Percentiles rank a stretch among this genome's conserved stretches.
phyloP scores from a whole-genome alignment of 2,329 filamentous ascomycete genomes.

The Hymenoscyphus fructigenus region DNA sequence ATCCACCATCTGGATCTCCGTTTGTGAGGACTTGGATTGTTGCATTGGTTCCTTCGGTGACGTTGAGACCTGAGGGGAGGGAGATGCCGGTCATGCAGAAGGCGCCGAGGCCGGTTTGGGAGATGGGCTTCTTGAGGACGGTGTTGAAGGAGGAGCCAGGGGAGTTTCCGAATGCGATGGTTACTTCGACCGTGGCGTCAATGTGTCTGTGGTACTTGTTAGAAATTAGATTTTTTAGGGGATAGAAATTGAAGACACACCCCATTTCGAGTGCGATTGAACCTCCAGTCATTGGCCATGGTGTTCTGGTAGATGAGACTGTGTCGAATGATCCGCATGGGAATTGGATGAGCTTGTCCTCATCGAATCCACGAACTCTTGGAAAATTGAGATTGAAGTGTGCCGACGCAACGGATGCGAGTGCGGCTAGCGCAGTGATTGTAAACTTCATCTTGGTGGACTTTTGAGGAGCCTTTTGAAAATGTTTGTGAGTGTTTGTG shows the following conservation, averaged over 20 bases:
- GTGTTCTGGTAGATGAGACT: slow-evolving; percentile 44
- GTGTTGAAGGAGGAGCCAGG: slow-evolving; percentile 30
- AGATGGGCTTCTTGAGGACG: slow-evolving; percentile 25
- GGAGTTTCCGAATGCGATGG: slow-evolving; percentile 27
- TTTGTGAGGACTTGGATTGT: slow-evolving; percentile 71
- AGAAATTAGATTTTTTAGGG: not conserved
- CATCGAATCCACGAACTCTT: slow-evolving; percentile 44
- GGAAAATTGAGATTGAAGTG: slow-evolving; percentile 59
- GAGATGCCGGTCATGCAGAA: slow-evolving; percentile 65
- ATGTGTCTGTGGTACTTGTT: slow-evolving; percentile 40
- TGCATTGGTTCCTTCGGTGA: slow-evolving; percentile 60
- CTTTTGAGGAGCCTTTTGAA: not conserved
- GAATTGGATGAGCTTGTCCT: slow-evolving; percentile 42
- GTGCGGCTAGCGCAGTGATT: slow-evolving; percentile 38
- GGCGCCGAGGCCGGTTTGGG: slow-evolving; percentile 44
- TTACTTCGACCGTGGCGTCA: slow-evolving; percentile 27
- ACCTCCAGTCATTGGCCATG: slow-evolving; percentile 48
- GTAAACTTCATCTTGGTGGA: slow-evolving; percentile 24
- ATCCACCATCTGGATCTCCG: slow-evolving; percentile 55
- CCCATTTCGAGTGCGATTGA: slow-evolving; percentile 52
- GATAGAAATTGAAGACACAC: slow-evolving; percentile 8
- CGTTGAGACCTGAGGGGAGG: slow-evolving; percentile 48
- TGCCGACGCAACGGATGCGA: slow-evolving; percentile 46
- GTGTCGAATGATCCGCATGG: slow-evolving; percentile 48
- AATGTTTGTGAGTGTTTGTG: not conserved